Evolutionary conservation across 352 stramenopile species (phyloP).

Genomic region (Phytopythium aichiense): DNA sequence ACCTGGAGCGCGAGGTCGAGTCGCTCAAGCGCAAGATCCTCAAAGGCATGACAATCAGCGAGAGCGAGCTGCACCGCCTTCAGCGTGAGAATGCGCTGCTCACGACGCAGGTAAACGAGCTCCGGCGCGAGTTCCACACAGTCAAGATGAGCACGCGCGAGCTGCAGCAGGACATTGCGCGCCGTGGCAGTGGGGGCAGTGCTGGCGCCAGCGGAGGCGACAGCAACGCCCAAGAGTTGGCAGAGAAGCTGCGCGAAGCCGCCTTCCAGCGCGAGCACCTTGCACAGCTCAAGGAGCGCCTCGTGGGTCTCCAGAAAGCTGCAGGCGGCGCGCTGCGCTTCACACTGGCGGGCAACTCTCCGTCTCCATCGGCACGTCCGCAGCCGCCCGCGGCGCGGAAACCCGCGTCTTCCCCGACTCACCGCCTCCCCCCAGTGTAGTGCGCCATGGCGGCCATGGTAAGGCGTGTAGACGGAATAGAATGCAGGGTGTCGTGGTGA

Average conservation of each 20-base stretch:
- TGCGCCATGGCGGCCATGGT: slow-evolving; percentile 9
- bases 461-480: neutral
- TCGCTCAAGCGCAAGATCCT: slow-evolving; percentile 90
- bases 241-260: slow-evolving; percentile 56
- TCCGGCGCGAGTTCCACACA: slow-evolving; percentile 77
- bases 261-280: slow-evolving; percentile 76
- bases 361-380: slow-evolving; percentile 8
- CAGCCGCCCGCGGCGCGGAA: slow-evolving; percentile 23
- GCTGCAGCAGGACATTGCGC: slow-evolving; percentile 10
- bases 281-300: slow-evolving; percentile 57
- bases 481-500: neutral
- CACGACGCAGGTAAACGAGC: slow-evolving; percentile 79
- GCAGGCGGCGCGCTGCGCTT: slow-evolving; percentile 56
- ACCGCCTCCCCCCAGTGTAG: slow-evolving; percentile 74
- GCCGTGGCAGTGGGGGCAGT: slow-evolving; percentile 40
- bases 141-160: slow-evolving; percentile 73
- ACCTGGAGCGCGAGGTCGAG: slow-evolving; percentile 88
- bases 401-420: slow-evolving; percentile 25
- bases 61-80: slow-evolving; percentile 72
- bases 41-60: slow-evolving; percentile 82
- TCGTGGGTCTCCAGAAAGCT: slow-evolving; percentile 61
- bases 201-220: slow-evolving; percentile 7
- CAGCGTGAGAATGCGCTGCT: slow-evolving; percentile 82
- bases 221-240: slow-evolving; percentile 18
- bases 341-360: slow-evolving; percentile 31